These are phyloP conservation scores for Dictyostelium intermedium DNA, from an alignment of 78 protist genomes.

Conservation along the genomic window DNA sequence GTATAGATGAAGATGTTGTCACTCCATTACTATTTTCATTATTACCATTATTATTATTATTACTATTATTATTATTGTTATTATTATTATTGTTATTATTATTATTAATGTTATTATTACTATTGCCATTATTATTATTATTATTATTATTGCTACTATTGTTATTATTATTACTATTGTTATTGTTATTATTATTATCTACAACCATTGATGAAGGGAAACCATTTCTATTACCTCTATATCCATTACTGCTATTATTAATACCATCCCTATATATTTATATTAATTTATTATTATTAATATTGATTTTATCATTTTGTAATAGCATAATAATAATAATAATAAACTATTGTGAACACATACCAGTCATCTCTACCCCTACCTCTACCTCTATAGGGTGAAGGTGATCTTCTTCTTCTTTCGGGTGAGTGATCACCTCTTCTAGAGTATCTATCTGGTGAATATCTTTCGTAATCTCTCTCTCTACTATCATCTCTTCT, in stretches of 20 bases:
- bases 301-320: background rate
- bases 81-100: background rate
- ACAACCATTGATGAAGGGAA: background rate
- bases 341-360: background rate
- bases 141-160: background rate
- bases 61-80: background rate
- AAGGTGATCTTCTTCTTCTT: conserved; percentile 8
- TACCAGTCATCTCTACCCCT: conserved; percentile 22
- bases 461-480: conserved; percentile 17
- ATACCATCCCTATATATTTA: background rate
- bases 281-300: background rate
- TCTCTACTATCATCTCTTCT: conserved; percentile 49
- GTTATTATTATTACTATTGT: background rate
- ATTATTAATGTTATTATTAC: background rate
- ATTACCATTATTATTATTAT: background rate
- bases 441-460: conserved; percentile 26
- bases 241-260: background rate
- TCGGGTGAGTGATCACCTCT: conserved; percentile 65
- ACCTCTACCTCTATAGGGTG: background rate
- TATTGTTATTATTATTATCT: background rate
- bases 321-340: background rate
- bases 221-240: background rate
- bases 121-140: background rate
- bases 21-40: background rate
- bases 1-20: background rate